Conservation (phyloP, 1,284 basidiomycete genomes). For the Termitomyces sp. region DNA sequence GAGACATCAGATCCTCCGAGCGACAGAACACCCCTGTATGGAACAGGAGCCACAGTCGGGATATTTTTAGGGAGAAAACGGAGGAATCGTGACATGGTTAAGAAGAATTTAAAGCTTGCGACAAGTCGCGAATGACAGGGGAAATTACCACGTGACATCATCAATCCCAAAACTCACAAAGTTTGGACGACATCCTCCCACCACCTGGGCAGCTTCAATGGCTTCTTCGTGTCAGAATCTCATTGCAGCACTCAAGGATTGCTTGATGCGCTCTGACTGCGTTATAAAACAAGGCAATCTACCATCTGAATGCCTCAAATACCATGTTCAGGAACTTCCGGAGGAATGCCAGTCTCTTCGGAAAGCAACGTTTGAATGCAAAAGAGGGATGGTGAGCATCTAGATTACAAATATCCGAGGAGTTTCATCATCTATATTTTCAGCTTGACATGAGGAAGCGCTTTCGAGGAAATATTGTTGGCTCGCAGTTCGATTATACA, state of each 20-base stretch:
- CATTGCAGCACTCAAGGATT: conserved; percentile 71
- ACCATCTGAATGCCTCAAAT: conserved; percentile 74
- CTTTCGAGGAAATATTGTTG: conserved; percentile 70
- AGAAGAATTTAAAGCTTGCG: background rate
- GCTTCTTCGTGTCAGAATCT: conserved; percentile 75
- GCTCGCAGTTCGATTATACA: conserved; percentile 43
- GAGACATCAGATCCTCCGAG: conserved; percentile 79
- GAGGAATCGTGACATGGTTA: conserved; percentile 34
- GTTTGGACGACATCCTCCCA: background rate
- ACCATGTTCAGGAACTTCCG: conserved; percentile 70
- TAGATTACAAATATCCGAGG: background rate
- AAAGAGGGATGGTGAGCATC: conserved; percentile 76
- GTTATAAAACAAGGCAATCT: conserved; percentile 68
- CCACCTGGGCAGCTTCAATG: conserved; percentile 37
- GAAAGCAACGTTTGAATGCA: conserved; percentile 81
- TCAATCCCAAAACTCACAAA: too few species aligned
- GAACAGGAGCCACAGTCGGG: conserved; percentile 59
- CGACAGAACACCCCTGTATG: conserved; percentile 64
- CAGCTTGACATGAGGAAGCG: conserved; percentile 82
- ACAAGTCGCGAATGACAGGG: too few species aligned
- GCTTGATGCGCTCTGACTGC: conserved; percentile 77
- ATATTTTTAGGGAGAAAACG: conserved; percentile 42
- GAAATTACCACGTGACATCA: conserved; percentile 1
- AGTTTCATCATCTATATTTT: background rate
- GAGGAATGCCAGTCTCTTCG: conserved; percentile 71